Evolutionary conservation across 2,329 filamentous ascomycete species (phyloP), one percentile per base, ranked within the genome.

Genomic region (Neophaeococcomyces aloes): DNA sequence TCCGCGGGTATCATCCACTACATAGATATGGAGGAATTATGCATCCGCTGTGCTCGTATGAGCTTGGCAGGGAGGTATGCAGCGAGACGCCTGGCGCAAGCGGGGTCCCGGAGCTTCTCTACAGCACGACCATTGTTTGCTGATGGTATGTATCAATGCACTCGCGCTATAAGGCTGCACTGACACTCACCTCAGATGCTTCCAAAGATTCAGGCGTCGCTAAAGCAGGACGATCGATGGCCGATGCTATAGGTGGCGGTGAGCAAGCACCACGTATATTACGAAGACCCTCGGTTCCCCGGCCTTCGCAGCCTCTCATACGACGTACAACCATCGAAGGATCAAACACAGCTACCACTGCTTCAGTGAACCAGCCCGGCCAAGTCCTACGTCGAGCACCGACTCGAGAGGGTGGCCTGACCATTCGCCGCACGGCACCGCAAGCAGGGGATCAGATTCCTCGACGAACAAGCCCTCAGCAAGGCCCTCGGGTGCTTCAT

Each of bases 81-180:
- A 25, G n/a, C 14, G 13, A 32, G 15, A 25, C 7, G 29, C 4
- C 38, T 10, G 17, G 30, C 39, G 19, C 39, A 35, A 14, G 13
- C 8, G 5, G 29, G 39, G 7, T 17, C 35, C 30, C 34, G 39
- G 39, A 42, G 39, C 39, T 42, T 42, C 19, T 42, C 39, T 8
- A 31, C 37, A 4, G 34, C 31, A 13, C 23, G 17, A 7, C 17
- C 39, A 15, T 11, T 42, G 6, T 7, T 19, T 11, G 30, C 39
- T 15, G 13, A 42, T 25, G 39, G 39, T 42, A 35, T 29, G 30
- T 33, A 33, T n/a, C 13, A 13, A n/a, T 33, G n/a, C 15, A 7
- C 7, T 6, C 7, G 5, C 13, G 30, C 7, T 8, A 18, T 19
- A 3, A 15, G 8, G 15, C 14, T 3, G 8, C 3, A 8, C 17